Evolutionary conservation across 805 yeast genomes (phyloP).

Genomic region (Tetrapisispora phaffii): DNA sequence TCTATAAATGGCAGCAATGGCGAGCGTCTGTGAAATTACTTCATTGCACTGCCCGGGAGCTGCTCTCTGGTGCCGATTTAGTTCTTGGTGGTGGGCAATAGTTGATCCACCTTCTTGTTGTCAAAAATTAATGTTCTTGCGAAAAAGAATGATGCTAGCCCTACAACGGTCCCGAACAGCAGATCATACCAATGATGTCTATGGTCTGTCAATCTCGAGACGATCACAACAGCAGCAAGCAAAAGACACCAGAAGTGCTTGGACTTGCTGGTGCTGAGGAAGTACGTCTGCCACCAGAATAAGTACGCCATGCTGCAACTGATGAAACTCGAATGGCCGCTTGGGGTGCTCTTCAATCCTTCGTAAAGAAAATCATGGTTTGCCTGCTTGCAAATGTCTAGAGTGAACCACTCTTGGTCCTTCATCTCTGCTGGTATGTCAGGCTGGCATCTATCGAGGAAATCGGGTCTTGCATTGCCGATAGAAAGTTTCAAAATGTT

Average conservation of each 20-base stretch:
- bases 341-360: conserved; percentile 27
- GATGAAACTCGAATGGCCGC: conserved; percentile 26
- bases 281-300: conserved; percentile 19
- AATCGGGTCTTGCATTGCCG: conserved; percentile 25
- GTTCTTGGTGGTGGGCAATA: not conserved
- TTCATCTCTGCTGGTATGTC: conserved; percentile 4
- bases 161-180: conserved; percentile 17
- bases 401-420: conserved; percentile 4
- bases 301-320: conserved; percentile 16
- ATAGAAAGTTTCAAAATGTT: conserved; percentile 20
- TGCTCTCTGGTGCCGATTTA: not conserved
- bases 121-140: conserved; percentile 12
- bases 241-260: conserved; percentile 23
- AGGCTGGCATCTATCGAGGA: conserved; percentile 22
- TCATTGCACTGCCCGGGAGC: not conserved
- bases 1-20: not conserved
- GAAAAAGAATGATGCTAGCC: conserved; percentile 6
- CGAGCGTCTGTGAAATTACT: not conserved
- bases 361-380: conserved; percentile 16
- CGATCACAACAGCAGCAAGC: conserved; percentile 19
- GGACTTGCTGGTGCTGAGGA: conserved; percentile 8
- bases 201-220: conserved; percentile 23
- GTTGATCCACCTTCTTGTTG: not conserved
- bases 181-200: conserved; percentile 28
- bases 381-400: conserved; percentile 15